A percentile compares a stretch with the other conserved stretches of the same genome.
Evolutionary conservation across 2,329 filamentous ascomycete species (phyloP).

Genomic region (Sporothrix humicola): DNA sequence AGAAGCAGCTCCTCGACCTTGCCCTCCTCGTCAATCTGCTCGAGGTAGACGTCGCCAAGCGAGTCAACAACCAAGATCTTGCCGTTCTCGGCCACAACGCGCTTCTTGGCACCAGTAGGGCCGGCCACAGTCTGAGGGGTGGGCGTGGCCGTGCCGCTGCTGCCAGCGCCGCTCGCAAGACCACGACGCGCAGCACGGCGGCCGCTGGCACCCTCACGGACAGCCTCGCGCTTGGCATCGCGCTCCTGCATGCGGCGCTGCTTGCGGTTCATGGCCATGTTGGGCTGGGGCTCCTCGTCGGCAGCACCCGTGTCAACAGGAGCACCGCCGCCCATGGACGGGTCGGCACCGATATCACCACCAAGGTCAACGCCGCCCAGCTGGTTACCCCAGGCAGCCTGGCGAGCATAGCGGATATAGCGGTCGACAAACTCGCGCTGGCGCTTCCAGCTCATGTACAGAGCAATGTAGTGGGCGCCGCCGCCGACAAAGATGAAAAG

Average conservation of each 20-base stretch:
- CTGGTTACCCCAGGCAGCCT: slow-evolving; percentile 88
- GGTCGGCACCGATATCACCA: slow-evolving; percentile 44
- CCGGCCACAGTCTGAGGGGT: slow-evolving; percentile 49
- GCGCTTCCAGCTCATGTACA: slow-evolving; percentile 86
- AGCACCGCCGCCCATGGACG: slow-evolving; percentile 1
- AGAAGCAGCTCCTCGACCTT: slow-evolving; percentile 82
- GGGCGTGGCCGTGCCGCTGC: slow-evolving; percentile 42
- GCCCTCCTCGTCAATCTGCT: slow-evolving; percentile 88
- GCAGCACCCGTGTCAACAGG: slow-evolving; percentile 40
- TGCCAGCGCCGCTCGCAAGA: slow-evolving; percentile 46
- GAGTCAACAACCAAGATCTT: slow-evolving; percentile 94
- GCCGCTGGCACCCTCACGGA: slow-evolving; percentile 57
- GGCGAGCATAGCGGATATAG: slow-evolving; percentile 87
- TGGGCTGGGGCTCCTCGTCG: slow-evolving; percentile 50
- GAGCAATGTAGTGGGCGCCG: slow-evolving; percentile 81
- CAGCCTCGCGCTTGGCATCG: slow-evolving; percentile 73
- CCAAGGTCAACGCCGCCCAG: slow-evolving; percentile 63
- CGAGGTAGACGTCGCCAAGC: slow-evolving; percentile 90
- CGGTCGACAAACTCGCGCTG: slow-evolving; percentile 89
- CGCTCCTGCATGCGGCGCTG: slow-evolving; percentile 89
- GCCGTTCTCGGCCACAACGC: slow-evolving; percentile 91
- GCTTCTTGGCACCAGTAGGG: slow-evolving; percentile 79
- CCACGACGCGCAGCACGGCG: slow-evolving; percentile 36
- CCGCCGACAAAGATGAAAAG: slow-evolving; percentile 84
- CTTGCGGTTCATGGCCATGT: slow-evolving; percentile 74